These are phyloP conservation scores for Pseudogymnoascus sp. DNA, from an alignment of 2,329 filamentous ascomycete genomes.

Conservation along the genomic window DNA sequence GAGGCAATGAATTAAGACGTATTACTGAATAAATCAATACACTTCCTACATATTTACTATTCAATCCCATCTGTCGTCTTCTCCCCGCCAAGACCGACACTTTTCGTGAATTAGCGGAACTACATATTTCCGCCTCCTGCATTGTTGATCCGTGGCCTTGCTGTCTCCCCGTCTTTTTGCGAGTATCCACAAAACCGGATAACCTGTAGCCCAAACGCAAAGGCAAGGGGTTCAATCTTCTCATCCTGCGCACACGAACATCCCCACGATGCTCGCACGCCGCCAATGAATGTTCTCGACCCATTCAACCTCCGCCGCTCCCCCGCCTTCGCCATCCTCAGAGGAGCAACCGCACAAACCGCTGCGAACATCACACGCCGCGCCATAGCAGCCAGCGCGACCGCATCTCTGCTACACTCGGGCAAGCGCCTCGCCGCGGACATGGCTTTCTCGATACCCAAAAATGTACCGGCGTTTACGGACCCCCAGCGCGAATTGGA, in stretches of 20 bases:
- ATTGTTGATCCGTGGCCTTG: constrained; percentile 2
- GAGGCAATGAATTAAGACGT: neutral
- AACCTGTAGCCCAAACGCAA: neutral
- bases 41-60: neutral
- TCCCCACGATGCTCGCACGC: neutral
- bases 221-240: neutral
- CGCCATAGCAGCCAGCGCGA: constrained; percentile 41
- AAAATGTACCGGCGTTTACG: constrained; percentile 61
- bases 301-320: constrained; percentile 30
- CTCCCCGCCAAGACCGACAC: neutral
- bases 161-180: neutral
- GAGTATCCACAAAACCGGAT: constrained; percentile 9
- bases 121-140: neutral
- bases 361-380: constrained; percentile 38
- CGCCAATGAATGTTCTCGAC: constrained; percentile 32
- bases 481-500: constrained; percentile 57
- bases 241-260: neutral
- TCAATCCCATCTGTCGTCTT: neutral
- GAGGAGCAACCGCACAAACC: constrained; percentile 38
- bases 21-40: neutral
- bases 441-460: constrained; percentile 61
- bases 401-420: constrained; percentile 37
- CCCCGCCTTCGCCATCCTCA: constrained; percentile 44
- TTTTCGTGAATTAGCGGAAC: neutral
- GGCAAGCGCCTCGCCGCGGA: constrained; percentile 34